phyloP scores from a whole-genome alignment of 1,284 basidiomycete genomes.

The Ustilago hordei region DNA sequence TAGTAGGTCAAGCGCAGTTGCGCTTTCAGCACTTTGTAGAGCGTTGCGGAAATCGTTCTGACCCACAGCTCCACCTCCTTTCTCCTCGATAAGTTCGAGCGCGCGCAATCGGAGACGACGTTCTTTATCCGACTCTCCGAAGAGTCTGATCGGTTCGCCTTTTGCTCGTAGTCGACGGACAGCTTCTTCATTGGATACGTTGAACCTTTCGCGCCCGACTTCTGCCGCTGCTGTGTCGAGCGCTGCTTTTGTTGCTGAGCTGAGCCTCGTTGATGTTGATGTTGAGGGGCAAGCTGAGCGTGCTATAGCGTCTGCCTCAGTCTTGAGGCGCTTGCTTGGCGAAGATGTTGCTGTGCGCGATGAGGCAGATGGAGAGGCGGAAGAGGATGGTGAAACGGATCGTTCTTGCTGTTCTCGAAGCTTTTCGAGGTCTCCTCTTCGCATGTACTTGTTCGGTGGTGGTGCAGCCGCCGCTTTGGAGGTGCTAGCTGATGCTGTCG shows the following conservation, averaged over 20 bases:
- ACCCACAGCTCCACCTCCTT: conserved; percentile 46
- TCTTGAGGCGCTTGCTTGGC: conserved; percentile 13
- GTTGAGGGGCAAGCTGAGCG: conserved; percentile 5
- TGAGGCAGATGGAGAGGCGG: not conserved
- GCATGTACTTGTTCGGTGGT: conserved; percentile 52
- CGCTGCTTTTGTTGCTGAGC: conserved; percentile 20
- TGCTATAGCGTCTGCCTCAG: not conserved
- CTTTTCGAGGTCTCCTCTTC: conserved; percentile 59
- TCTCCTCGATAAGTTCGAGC: conserved; percentile 82
- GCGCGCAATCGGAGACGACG: conserved; percentile 88
- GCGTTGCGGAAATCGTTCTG: conserved; percentile 90
- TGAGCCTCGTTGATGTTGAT: conserved; percentile 11
- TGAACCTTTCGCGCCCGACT: conserved; percentile 74
- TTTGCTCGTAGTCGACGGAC: conserved; percentile 87
- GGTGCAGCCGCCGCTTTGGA: conserved; percentile 9
- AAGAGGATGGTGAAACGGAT: conserved; percentile 23
- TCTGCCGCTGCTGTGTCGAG: conserved; percentile 28
- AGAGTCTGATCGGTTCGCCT: conserved; percentile 92
- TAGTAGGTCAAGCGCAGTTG: conserved; percentile 75
- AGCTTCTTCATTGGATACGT: conserved; percentile 92
- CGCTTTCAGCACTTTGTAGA: conserved; percentile 82
- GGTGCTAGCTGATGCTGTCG: conserved; percentile 12
- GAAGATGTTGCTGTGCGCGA: conserved; percentile 7
- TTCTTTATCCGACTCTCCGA: conserved; percentile 95
- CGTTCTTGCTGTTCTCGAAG: conserved; percentile 34